Conservation (phyloP, 345 rosid species). For the Brassica carinata region DNA sequence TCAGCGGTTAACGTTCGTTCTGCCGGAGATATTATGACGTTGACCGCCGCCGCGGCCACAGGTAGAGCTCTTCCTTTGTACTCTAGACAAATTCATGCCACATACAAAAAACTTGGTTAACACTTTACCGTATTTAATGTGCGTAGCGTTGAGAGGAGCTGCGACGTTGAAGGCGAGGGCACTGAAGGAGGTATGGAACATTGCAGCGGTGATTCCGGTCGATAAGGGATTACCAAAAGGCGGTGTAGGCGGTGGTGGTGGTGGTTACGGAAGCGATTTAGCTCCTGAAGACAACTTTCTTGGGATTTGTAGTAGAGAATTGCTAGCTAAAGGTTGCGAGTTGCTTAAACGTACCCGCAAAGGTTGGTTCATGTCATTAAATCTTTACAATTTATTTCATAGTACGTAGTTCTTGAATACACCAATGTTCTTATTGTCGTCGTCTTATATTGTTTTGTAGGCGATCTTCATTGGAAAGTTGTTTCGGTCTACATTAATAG, state of each 20-base stretch:
- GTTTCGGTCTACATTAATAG: slow-evolving; percentile 87
- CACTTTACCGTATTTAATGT: slow-evolving; percentile 14
- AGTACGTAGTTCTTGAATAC: slow-evolving; percentile 5
- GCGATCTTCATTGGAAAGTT: slow-evolving; percentile 95
- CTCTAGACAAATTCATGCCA: neutral
- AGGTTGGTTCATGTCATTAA: slow-evolving; percentile 53
- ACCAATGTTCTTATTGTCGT: neutral
- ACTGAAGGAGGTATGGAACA: slow-evolving; percentile 94
- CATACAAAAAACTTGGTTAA: neutral
- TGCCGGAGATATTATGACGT: slow-evolving; percentile 79
- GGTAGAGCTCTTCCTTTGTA: slow-evolving; percentile 43
- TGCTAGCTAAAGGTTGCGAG: slow-evolving; percentile 92
- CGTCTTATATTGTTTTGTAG: slow-evolving; percentile 41
- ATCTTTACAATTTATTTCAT: neutral
- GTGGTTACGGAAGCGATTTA: slow-evolving; percentile 63
- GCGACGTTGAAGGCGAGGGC: slow-evolving; percentile 90
- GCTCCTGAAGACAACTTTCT: slow-evolving; percentile 78
- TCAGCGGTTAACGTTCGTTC: slow-evolving; percentile 84
- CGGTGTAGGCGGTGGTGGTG: slow-evolving; percentile 24
- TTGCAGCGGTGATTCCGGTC: slow-evolving; percentile 91
- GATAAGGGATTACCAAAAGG: slow-evolving; percentile 61
- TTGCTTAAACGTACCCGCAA: slow-evolving; percentile 92
- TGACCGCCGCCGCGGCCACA: slow-evolving; percentile 87
- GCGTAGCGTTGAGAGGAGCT: slow-evolving; percentile 85
- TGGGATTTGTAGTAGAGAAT: slow-evolving; percentile 78